Evolutionary conservation across 306 rosid species (phyloP).

Genomic region (Rubus parviflorus): DNA sequence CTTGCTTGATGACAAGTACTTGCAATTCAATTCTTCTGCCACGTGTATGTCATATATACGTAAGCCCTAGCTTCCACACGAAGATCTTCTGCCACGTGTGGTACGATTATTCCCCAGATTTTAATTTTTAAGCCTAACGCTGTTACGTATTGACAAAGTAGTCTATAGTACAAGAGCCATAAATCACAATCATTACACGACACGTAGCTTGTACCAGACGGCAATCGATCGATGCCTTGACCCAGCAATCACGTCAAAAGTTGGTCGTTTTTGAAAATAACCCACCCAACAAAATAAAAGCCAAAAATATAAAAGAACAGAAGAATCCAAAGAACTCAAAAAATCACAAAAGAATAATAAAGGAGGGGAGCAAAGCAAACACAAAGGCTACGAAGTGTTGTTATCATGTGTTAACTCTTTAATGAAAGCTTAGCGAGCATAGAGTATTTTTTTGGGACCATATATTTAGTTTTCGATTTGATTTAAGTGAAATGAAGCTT

Average conservation of each 20-base stretch:
- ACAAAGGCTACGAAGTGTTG: background rate
- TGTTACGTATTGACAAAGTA: background rate
- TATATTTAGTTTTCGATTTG: background rate
- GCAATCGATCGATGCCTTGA: conserved; percentile 23
- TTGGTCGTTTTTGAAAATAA: background rate
- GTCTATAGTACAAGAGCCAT: background rate
- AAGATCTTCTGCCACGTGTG: conserved; percentile 18
- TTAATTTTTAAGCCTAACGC: background rate
- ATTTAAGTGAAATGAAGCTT: no score
- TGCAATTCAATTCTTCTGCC: no score
- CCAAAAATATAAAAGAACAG: background rate
- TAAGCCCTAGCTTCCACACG: background rate
- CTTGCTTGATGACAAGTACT: background rate
- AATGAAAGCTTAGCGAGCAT: background rate
- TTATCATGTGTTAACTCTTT: background rate
- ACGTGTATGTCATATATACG: background rate
- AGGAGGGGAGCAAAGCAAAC: background rate
- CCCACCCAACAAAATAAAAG: background rate
- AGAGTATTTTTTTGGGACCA: background rate
- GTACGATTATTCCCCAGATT: background rate
- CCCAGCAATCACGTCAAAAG: conserved; percentile 29
- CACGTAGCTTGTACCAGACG: conserved; percentile 14
- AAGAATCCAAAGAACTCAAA: background rate
- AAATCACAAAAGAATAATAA: background rate
- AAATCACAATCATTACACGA: background rate